These are phyloP conservation scores for Leccinum cinnamomeum DNA, from an alignment of 1,284 basidiomycete species.

Conservation along the genomic window DNA sequence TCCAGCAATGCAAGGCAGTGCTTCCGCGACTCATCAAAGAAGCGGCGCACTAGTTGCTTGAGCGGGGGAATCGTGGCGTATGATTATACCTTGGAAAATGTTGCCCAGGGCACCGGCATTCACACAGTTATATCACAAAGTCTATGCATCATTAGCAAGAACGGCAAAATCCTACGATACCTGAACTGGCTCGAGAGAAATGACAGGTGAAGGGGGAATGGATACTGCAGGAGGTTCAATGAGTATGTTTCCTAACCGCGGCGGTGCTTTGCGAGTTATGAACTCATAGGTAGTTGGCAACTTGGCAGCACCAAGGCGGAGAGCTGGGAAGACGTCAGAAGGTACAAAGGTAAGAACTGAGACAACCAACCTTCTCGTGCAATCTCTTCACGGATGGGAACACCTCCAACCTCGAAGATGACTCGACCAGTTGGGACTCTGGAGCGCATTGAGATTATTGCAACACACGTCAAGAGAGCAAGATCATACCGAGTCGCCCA, in stretches of 20 bases:
- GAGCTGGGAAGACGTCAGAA: constrained; percentile 50
- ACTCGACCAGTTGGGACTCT: constrained; percentile 92
- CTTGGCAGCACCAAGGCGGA: constrained; percentile 88
- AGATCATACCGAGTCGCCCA: constrained; percentile 87
- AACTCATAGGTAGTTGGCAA: constrained; percentile 91
- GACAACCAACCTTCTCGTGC: constrained; percentile 77
- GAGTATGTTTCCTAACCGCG: constrained; percentile 77
- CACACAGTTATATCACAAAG: not conserved
- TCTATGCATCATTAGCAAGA: constrained; percentile 8
- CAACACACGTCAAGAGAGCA: not conserved
- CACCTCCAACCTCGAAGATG: constrained; percentile 93
- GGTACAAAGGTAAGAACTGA: not conserved
- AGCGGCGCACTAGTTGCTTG: not conserved
- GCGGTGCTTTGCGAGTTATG: constrained; percentile 68
- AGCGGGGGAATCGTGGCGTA: too few species aligned
- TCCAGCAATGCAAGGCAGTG: not conserved
- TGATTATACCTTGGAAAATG: not conserved
- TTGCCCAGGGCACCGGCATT: not conserved
- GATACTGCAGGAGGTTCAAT: constrained; percentile 40
- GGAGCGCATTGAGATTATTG: constrained; percentile 3
- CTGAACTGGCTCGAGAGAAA: constrained; percentile 13
- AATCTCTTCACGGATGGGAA: constrained; percentile 88
- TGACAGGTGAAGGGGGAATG: constrained; percentile 18
- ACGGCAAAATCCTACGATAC: constrained; percentile 4
- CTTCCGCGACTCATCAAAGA: not conserved